Conservation (phyloP, 108 stramenopile species). For the Fragilariopsis cylindrus region DNA sequence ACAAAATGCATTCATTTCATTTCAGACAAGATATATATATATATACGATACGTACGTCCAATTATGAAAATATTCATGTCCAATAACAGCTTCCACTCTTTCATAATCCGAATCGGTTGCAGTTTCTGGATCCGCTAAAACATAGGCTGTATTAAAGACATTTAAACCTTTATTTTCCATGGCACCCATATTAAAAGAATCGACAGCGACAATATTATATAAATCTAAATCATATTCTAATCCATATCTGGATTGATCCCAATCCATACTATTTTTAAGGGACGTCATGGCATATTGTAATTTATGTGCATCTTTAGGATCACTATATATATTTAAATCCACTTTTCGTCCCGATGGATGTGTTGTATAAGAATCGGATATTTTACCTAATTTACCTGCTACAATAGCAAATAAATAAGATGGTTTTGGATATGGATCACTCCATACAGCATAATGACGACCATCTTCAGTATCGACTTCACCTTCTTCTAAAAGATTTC, state of each 20-base stretch:
- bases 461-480: slow-evolving; percentile 29
- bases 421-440: slow-evolving; percentile 96
- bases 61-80: slow-evolving; percentile 97
- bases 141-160: slow-evolving; percentile 96
- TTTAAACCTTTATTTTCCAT: slow-evolving; percentile 98
- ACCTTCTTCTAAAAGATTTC: slow-evolving; percentile 83
- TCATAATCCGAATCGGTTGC: slow-evolving; percentile 94
- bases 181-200: slow-evolving; percentile 92
- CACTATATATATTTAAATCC: slow-evolving; percentile 76
- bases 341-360: slow-evolving; percentile 75
- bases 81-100: slow-evolving; percentile 91
- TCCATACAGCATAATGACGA: slow-evolving; percentile 88
- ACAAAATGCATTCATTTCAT: background rate
- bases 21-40: background rate
- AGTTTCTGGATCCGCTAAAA: slow-evolving; percentile 88
- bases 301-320: slow-evolving; percentile 86
- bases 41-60: background rate
- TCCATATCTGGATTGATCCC: slow-evolving; percentile 85
- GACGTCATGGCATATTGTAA: slow-evolving; percentile 87
- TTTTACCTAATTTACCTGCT: slow-evolving; percentile 87
- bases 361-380: slow-evolving; percentile 74
- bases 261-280: slow-evolving; percentile 90
- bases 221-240: slow-evolving; percentile 95
- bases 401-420: slow-evolving; percentile 94
- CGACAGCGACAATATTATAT: slow-evolving; percentile 94